A percentile compares a stretch with the other conserved stretches of the same genome.
These are phyloP conservation scores for Schizophyllum commune DNA, from an alignment of 1,284 basidiomycete genomes.

Conservation along the genomic window DNA sequence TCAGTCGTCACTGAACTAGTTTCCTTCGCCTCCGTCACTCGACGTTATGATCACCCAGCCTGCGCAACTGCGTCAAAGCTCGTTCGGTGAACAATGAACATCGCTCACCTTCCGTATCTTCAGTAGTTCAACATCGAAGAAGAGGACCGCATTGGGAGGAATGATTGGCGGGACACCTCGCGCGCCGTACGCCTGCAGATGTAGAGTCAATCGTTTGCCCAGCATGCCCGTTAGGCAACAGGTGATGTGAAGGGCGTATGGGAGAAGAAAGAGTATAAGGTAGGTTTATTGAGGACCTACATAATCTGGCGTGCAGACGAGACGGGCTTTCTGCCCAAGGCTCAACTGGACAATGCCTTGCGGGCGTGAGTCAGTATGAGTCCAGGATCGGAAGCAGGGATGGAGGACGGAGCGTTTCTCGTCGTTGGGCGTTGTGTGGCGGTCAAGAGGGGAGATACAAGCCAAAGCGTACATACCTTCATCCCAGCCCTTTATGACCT, in stretches of 20 bases:
- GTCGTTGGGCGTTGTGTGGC: background rate
- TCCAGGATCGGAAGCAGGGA: background rate
- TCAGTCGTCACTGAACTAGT: no score
- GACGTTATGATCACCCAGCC: no score
- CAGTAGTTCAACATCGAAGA: conserved; percentile 77
- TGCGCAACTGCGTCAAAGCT: no score
- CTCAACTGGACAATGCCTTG: conserved; percentile 75
- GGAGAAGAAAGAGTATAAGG: conserved; percentile 2
- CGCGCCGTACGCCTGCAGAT: conserved; percentile 53
- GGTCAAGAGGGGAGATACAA: no score
- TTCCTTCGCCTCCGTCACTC: no score
- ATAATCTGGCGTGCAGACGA: conserved; percentile 62
- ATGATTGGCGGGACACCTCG: conserved; percentile 78
- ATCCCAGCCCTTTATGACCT: conserved; percentile 89
- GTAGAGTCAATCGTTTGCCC: background rate
- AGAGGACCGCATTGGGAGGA: conserved; percentile 68
- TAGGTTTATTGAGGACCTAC: conserved; percentile 34
- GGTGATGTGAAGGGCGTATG: background rate
- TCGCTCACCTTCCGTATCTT: conserved; percentile 32
- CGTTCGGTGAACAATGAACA: no score
- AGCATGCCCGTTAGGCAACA: background rate
- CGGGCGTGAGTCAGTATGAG: conserved; percentile 14
- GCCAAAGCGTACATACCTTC: conserved; percentile 70
- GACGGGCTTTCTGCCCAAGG: conserved; percentile 66
- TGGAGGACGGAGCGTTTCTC: background rate